Percentiles rank a stretch among this genome's conserved stretches.
phyloP scores from a whole-genome alignment of 1,284 basidiomycete species.

The Pseudomicrostroma phylloplanum region DNA sequence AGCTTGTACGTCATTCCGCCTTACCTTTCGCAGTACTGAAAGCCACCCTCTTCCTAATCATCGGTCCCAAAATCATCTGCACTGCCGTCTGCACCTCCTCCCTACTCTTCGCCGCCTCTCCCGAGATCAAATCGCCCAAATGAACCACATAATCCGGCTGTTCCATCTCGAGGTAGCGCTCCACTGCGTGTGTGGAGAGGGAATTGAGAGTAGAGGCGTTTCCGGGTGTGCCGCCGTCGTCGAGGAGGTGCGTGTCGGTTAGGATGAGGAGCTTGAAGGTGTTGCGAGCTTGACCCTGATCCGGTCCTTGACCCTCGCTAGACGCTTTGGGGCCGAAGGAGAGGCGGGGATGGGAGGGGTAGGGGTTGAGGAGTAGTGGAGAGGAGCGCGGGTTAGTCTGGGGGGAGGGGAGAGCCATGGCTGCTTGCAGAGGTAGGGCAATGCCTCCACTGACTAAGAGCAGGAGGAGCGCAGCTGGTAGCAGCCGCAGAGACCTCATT shows the following conservation, averaged over 20 bases:
- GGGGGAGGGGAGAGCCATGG: too few species aligned
- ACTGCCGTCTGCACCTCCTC: slow-evolving; percentile 12
- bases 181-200: slow-evolving; percentile 12
- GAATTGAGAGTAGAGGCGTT: slow-evolving; percentile 11
- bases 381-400: too few species aligned
- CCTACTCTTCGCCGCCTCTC: slow-evolving; percentile 11
- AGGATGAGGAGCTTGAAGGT: slow-evolving; percentile 11
- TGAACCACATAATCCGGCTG: slow-evolving; percentile 17
- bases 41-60: not conserved
- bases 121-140: slow-evolving; percentile 15
- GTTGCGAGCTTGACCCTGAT: too few species aligned
- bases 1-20: too few species aligned
- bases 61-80: slow-evolving; percentile 13
- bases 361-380: too few species aligned
- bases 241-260: slow-evolving; percentile 14
- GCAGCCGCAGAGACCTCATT: too few species aligned
- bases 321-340: too few species aligned
- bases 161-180: slow-evolving; percentile 9
- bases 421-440: too few species aligned
- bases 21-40: not conserved
- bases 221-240: not conserved
- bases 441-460: too few species aligned
- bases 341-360: too few species aligned
- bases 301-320: too few species aligned
- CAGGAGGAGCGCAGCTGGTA: too few species aligned